Evolutionary conservation across 1,284 basidiomycete genomes (phyloP).

Genomic region (Leccinum proliferum): DNA sequence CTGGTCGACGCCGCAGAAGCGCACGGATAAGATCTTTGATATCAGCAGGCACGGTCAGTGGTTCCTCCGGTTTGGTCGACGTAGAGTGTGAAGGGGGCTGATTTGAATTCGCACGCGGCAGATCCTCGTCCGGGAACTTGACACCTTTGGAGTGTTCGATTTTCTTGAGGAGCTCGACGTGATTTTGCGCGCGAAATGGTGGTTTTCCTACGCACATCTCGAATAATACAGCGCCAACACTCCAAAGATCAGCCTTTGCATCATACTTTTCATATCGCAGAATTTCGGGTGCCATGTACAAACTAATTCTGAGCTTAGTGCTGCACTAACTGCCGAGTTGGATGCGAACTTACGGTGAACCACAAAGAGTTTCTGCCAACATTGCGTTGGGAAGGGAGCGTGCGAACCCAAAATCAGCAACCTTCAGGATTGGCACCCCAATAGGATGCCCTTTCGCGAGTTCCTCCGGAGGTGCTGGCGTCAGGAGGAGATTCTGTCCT

Average conservation of each 20-base stretch:
- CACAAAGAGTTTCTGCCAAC: conserved; percentile 82
- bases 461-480: conserved; percentile 71
- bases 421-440: too few relatives aligned
- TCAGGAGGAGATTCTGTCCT: conserved; percentile 80
- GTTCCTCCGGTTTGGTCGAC: conserved; percentile 31
- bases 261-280: conserved; percentile 97
- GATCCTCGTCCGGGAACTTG: conserved; percentile 90
- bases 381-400: too few relatives aligned
- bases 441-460: too few relatives aligned
- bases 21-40: conserved; percentile 86
- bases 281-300: conserved; percentile 99
- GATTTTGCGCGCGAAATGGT: conserved; percentile 93
- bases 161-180: conserved; percentile 91
- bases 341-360: conserved; percentile 73
- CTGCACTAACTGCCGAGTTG: not conserved
- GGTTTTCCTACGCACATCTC: conserved; percentile 94
- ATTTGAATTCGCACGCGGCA: conserved; percentile 28
- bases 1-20: conserved; percentile 83
- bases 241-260: conserved; percentile 97
- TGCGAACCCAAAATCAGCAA: too few relatives aligned
- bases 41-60: conserved; percentile 67
- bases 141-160: conserved; percentile 86
- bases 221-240: conserved; percentile 93
- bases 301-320: conserved; percentile 35
- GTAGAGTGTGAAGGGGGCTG: conserved; percentile 13